Evolutionary conservation across 495 filamentous ascomycete genomes (phyloP), one percentile per base, ranked within the genome.

Genomic region (Amniculicola lignicola): DNA sequence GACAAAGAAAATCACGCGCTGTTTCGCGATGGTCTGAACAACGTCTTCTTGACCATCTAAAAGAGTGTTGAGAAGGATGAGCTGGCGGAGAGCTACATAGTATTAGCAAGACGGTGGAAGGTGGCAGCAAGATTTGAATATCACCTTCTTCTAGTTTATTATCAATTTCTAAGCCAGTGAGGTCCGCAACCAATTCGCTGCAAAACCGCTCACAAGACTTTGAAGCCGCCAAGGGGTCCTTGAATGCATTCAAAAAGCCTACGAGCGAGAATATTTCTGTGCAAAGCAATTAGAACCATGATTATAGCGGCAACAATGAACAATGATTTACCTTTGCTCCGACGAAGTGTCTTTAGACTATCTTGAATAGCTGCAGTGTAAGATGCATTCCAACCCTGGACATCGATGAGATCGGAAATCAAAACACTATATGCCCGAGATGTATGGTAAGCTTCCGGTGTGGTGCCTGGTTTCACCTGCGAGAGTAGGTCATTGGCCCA

Each of bases 1-100:
- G 25, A 90, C 78, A 21, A 91, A 82, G 64, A 95, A 89, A 2
- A 96, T 82, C 28, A 90, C 62, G 28, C 91, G 79, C 63, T 92
- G 89, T 24, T 86, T 87, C 14, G 89, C 86, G 41, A 95, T 76
- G 15, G 71, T 72, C 4, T 73, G 64, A 2, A 73, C 62, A n/a
- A 75, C 66, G 11, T 78, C 73, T 18, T 79, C 75, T 28, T 81
- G 74, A 12, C 69, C 75, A 5, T 75, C 69, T 3, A 87, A 41
- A 2, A 87, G 69, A 12, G 76, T 69, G 54, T 87, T 87, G 23
- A 87, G 68, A 14, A 85, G 59, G 21, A 80, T 70, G 6, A 87
- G 65, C 47, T 80, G 77, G 29, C 71, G 68, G 4, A 83, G 63
- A n/a, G 72, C 79, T 63, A 19, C 16, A 74, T 16, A 19, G 4